These are phyloP conservation scores for Zelonia costaricensis DNA, from an alignment of 208 protist species.

Conservation along the genomic window DNA sequence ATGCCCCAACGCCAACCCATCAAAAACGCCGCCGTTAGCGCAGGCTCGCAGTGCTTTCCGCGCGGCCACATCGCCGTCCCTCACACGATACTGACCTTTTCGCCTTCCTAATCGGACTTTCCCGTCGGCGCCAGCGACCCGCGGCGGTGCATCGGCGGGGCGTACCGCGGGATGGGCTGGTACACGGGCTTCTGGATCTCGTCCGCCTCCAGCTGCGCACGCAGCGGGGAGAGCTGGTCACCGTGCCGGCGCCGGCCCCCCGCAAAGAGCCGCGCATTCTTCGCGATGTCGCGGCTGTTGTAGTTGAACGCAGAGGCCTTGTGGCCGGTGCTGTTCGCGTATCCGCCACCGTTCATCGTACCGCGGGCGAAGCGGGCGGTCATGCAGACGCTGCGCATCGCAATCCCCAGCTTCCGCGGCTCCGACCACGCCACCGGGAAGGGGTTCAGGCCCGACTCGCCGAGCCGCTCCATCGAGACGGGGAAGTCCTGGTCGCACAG, in stretches of 20 bases:
- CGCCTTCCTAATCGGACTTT: not conserved
- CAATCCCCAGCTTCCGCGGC: slow-evolving; percentile 81
- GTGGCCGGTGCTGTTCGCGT: slow-evolving; percentile 60
- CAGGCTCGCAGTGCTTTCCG: no score
- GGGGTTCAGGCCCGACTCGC: slow-evolving; percentile 83
- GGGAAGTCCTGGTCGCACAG: slow-evolving; percentile 90
- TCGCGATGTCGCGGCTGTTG: slow-evolving; percentile 54
- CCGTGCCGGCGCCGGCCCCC: slow-evolving; percentile 64
- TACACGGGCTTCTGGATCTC: slow-evolving; percentile 70
- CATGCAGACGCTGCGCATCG: slow-evolving; percentile 84
- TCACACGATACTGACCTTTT: not conserved
- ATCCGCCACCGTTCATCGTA: slow-evolving; percentile 79
- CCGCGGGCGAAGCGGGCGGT: slow-evolving; percentile 75
- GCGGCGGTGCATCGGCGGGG: slow-evolving; percentile 69
- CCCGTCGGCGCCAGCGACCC: slow-evolving; percentile 23
- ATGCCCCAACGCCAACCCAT: no score
- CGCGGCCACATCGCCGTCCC: not conserved
- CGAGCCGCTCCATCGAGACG: slow-evolving; percentile 75
- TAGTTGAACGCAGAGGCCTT: slow-evolving; percentile 56
- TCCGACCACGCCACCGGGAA: slow-evolving; percentile 90
- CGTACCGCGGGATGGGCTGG: slow-evolving; percentile 78
- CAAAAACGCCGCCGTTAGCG: no score
- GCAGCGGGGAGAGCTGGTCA: slow-evolving; percentile 54
- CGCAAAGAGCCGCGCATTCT: slow-evolving; percentile 66
- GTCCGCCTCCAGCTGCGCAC: slow-evolving; percentile 68